A percentile compares a stretch with the other conserved stretches of the same genome.
Conservation (phyloP, 163 green algal species). For the Scenedesmus sp. region DNA sequence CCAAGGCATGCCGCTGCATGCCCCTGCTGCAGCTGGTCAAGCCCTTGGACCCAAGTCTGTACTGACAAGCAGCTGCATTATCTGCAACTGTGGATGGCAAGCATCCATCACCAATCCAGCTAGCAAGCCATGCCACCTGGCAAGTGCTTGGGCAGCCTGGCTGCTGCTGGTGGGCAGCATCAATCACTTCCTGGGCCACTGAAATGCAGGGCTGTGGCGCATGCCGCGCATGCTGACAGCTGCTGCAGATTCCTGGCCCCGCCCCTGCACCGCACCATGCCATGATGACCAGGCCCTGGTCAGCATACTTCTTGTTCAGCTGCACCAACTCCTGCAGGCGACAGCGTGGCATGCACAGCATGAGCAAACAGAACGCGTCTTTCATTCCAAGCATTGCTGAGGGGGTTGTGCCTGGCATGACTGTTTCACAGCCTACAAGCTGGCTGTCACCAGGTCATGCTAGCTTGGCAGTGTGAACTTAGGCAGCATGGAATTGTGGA, state of each 20-base stretch:
- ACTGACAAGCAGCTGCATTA: neutral
- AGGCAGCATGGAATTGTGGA: too few relatives aligned
- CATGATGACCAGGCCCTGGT: constrained; percentile 65
- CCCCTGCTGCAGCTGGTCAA: neutral
- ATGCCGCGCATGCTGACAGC: neutral
- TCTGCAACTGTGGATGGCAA: neutral
- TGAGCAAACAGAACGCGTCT: neutral
- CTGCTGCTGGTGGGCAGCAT: neutral
- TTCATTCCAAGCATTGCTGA: neutral
- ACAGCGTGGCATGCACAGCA: neutral
- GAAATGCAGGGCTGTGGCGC: neutral
- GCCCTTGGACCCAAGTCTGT: too few relatives aligned
- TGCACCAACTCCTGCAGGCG: constrained; percentile 56
- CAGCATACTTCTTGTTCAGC: constrained; percentile 68
- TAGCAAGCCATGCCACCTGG: neutral
- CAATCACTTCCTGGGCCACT: neutral
- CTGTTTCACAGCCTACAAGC: too few relatives aligned
- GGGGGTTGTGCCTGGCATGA: neutral
- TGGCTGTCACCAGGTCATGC: too few relatives aligned
- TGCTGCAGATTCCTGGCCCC: neutral
- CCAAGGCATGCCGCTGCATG: neutral
- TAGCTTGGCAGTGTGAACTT: too few relatives aligned
- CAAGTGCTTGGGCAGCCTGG: neutral
- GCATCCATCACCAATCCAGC: neutral
- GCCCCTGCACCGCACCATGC: constrained; percentile 23